Evolutionary conservation across 1,284 basidiomycete species (phyloP), one percentile per base, ranked within the genome.

Genomic region (Schizophyllum commune): DNA sequence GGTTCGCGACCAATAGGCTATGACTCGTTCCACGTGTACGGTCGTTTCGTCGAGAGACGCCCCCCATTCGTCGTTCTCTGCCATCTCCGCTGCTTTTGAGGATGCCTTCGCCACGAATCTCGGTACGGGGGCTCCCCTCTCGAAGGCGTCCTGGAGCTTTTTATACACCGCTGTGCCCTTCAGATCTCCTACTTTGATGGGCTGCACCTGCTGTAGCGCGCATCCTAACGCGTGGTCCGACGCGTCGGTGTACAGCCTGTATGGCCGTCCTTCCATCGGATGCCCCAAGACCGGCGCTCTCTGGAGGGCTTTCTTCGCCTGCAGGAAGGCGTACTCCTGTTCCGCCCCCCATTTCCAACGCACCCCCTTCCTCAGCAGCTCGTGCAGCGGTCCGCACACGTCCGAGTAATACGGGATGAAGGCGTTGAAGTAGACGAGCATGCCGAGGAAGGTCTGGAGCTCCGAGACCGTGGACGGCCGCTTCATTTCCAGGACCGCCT

Each of bases 1-100:
- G 0, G 67, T 65, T 54, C 71, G 51, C 7, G 66, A 70, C 72
- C 71, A 75, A 58, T 75, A 76, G 0, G 65, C 65, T 5, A 73
- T 69, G 0, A 75, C 72, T 32, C 69, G 57, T 64, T 75, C 73
- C 0, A 73, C 65, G 47, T 68, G 61, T 0, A 77, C 70, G 0
- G 63, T 57, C 0, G 73, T 73, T 0, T 70, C 65, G 3, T 74
- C 73, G 51, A 74, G 69, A 0, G 21, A 61, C 3, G 56, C 11
- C 55, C 32, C 67, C 71, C 72, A 72, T 56, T 58, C 33, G 51
- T 60, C 39, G 52, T 56, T 32, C 52, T 47, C 2, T 19, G 61
- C 54, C 55, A 58, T 22, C 59, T 63, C 52, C 60, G 56, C 34
- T 61, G 58, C 58, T 27, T 21, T 56, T 9, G 53, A 47, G 17